A percentile compares a stretch with the other conserved stretches of the same genome.
These are phyloP conservation scores for Calocybe cyanea DNA, from an alignment of 768 basidiomycete species.

Conservation along the genomic window DNA sequence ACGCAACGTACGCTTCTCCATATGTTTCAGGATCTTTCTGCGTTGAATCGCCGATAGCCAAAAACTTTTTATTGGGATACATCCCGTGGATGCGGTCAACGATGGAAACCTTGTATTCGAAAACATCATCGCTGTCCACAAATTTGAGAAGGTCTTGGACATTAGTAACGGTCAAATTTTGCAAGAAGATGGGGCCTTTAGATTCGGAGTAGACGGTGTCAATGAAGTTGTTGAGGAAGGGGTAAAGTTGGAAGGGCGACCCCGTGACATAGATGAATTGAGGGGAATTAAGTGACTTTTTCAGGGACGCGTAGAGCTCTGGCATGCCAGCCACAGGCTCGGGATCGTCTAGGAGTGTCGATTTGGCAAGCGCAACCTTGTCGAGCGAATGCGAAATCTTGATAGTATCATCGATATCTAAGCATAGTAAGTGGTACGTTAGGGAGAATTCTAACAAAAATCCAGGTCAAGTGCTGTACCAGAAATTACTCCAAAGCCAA, in stretches of 20 bases:
- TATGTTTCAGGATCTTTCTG: conserved; percentile 44
- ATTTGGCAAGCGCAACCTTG: conserved; percentile 26
- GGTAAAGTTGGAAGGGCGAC: conserved; percentile 42
- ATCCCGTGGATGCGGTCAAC: conserved; percentile 36
- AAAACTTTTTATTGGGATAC: conserved; percentile 40
- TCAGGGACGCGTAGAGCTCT: conserved; percentile 35
- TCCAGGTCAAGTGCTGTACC: conserved; percentile 21
- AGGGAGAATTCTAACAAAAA: neutral
- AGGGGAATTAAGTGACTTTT: conserved; percentile 30
- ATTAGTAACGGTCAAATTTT: conserved; percentile 33
- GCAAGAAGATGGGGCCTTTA: conserved; percentile 34
- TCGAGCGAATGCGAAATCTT: conserved; percentile 39
- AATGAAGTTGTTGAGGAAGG: conserved; percentile 40
- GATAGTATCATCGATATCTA: conserved; percentile 16
- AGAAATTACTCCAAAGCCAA: conserved; percentile 41
- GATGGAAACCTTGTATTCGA: conserved; percentile 32
- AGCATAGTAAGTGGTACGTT: neutral
- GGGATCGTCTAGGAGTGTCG: conserved; percentile 38
- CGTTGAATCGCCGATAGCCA: conserved; percentile 41
- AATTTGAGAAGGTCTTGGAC: conserved; percentile 27
- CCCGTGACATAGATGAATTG: conserved; percentile 42
- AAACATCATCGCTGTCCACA: conserved; percentile 21
- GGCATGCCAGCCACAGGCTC: conserved; percentile 43
- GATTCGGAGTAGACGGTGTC: conserved; percentile 29
- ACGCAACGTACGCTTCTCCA: conserved; percentile 32